Evolutionary conservation across 306 rosid genomes (phyloP), one percentile per base, ranked within the genome.

Genomic region (Herpetospermum pedunculosum): DNA sequence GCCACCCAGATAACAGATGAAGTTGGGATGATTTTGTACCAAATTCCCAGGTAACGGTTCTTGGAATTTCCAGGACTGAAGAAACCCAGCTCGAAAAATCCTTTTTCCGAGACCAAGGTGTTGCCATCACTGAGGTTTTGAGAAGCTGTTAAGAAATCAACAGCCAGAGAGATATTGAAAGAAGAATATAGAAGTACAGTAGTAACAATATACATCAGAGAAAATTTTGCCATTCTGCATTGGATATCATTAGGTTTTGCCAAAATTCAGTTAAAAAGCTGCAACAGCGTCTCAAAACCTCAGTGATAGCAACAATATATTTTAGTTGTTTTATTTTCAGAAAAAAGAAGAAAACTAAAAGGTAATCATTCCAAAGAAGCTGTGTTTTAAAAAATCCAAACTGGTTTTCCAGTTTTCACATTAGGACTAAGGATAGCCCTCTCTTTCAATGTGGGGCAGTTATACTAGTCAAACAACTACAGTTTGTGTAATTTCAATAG

Each of bases 1-100:
- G 90, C 88, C 29, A 89, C 92, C 96, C 90, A 89, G 49, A 87
- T 87, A 44, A 79, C 48, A 5, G 88, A 79, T 37, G 21, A 46
- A 13, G 75, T 65, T 8, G 80, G 58, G 62, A 83, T 76, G 3
- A 12, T 82, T n/a, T 67, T 63, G 80, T 69, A 87, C 88, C 91
- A 83, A 5, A 89, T 85, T 63, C 95, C 91, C 19, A 83, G 2
- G 62, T 85, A 83, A 16, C 80, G 80, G 4, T 73, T 75, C 26
- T 57, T 78, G 52, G 90, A 82, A 69, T 38, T 72, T 37, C 86
- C 88, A 16, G 86, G 82, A 74, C 82, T 81, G 82, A 86, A 81
- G 86, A 88, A 88, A 62, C 93, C 87, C 75, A 89, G 75, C 76
- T 79, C 81, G 62, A 84, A 87, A 21, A 2, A 64, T 23, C 79